phyloP scores from a whole-genome alignment of 305 asterid species.

The Fraxinus sp. region DNA sequence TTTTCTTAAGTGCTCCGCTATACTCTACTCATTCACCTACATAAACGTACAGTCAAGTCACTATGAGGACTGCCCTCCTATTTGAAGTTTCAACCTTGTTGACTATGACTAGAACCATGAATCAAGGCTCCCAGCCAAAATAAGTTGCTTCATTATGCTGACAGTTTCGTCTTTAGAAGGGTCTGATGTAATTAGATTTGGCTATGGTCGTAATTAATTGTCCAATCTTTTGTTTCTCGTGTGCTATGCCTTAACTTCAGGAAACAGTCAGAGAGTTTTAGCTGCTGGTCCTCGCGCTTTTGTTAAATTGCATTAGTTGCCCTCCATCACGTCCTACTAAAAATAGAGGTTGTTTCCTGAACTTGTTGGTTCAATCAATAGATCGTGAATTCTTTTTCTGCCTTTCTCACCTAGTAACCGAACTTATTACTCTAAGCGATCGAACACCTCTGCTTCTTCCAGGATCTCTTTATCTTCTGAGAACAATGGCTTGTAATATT shows the following conservation, averaged over 20 bases:
- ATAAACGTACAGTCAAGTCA: background rate
- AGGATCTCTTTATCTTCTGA: background rate
- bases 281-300: background rate
- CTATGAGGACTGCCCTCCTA: background rate
- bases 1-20: background rate
- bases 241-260: background rate
- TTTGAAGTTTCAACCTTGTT: background rate
- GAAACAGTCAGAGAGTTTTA: background rate
- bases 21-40: background rate
- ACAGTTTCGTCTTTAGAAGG: background rate
- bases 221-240: background rate
- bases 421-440: background rate
- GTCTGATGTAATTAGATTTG: background rate
- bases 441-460: background rate
- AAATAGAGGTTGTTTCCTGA: background rate
- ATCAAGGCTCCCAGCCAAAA: background rate
- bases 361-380: background rate
- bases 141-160: background rate
- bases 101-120: background rate
- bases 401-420: background rate
- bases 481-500: background rate
- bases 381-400: background rate
- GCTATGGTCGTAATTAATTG: constrained; percentile 9
- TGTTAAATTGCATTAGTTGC: background rate
- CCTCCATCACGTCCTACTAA: background rate